Percentiles rank a stretch among this genome's conserved stretches.
phyloP scores from a whole-genome alignment of 495 filamentous ascomycete genomes.

The Arthonia radiata region DNA sequence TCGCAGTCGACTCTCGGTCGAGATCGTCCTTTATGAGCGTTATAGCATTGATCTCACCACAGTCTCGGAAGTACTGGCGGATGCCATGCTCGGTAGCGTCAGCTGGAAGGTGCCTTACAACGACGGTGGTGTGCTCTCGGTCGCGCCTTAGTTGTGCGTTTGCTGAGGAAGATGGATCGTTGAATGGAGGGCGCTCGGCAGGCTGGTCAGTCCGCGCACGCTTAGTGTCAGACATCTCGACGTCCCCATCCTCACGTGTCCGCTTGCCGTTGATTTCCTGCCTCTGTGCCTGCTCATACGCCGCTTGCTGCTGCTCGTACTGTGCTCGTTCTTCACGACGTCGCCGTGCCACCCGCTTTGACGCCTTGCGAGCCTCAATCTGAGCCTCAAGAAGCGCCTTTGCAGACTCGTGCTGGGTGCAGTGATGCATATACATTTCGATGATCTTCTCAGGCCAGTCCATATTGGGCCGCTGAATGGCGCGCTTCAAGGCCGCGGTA shows the following conservation, averaged over 20 bases:
- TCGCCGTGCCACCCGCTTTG: conserved; percentile 33
- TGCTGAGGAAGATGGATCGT: conserved; percentile 14
- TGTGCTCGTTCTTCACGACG: conserved; percentile 16
- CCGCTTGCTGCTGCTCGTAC: conserved; percentile 9
- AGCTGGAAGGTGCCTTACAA: conserved; percentile 48
- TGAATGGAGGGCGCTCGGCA: conserved; percentile 5
- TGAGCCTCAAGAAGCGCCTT: conserved; percentile 45
- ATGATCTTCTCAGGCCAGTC: conserved; percentile 85
- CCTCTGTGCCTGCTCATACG: conserved; percentile 14
- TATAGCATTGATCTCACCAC: conserved; percentile 56
- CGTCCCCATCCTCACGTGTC: conserved; percentile 36
- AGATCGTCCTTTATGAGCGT: conserved; percentile 33
- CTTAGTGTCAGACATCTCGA: conserved; percentile 17
- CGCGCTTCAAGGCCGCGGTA: conserved; percentile 48
- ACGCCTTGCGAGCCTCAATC: conserved; percentile 40
- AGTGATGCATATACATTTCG: conserved; percentile 60
- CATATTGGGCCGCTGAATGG: conserved; percentile 39
- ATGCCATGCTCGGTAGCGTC: conserved; percentile 44
- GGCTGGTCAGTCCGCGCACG: conserved; percentile 28
- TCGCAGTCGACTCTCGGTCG: conserved; percentile 34
- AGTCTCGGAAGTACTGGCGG: conserved; percentile 74
- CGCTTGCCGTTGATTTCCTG: conserved; percentile 24
- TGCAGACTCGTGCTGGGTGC: conserved; percentile 60
- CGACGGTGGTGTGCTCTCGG: conserved; percentile 66
- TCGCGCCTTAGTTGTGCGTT: conserved; percentile 38